phyloP scores from a whole-genome alignment of 106 monocot species.

The Chionographis japonica region DNA sequence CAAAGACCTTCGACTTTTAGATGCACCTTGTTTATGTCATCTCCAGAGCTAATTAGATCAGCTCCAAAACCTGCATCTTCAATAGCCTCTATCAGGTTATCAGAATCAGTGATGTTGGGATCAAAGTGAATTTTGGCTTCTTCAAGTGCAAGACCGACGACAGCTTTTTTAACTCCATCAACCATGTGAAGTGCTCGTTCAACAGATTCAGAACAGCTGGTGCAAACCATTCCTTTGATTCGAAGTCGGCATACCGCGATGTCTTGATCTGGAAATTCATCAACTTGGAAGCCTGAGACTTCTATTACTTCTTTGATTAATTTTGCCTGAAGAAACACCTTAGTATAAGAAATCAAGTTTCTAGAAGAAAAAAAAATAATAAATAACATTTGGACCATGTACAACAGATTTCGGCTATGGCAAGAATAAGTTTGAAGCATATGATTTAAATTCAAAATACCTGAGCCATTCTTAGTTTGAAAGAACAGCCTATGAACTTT shows the following conservation, averaged over 20 bases:
- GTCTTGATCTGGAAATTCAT: slow-evolving; percentile 60
- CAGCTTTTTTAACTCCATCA: slow-evolving; percentile 80
- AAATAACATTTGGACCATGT: too few species aligned
- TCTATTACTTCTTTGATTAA: slow-evolving; percentile 62
- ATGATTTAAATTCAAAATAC: too few species aligned
- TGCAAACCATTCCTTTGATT: slow-evolving; percentile 94
- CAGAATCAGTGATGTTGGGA: slow-evolving; percentile 44
- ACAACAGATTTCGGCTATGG: too few species aligned
- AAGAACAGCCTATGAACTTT: too few species aligned
- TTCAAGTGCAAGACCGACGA: slow-evolving; percentile 89
- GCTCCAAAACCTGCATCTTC: slow-evolving; percentile 90
- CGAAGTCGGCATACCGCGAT: slow-evolving; percentile 66
- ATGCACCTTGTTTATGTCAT: slow-evolving; percentile 67
- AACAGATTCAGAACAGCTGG: slow-evolving; percentile 90
- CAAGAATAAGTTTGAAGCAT: too few species aligned
- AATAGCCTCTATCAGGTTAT: slow-evolving; percentile 49
- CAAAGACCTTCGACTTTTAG: slow-evolving; percentile 67
- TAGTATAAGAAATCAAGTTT: neutral
- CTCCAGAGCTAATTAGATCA: slow-evolving; percentile 72
- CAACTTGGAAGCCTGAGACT: slow-evolving; percentile 55
- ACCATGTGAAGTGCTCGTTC: slow-evolving; percentile 60
- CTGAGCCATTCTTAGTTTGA: too few species aligned
- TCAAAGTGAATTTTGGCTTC: slow-evolving; percentile 94
- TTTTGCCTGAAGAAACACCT: slow-evolving; percentile 37
- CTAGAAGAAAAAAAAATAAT: neutral